These are phyloP conservation scores for Barnettozyma sucrosica DNA, from an alignment of 805 yeast species.

Conservation along the genomic window DNA sequence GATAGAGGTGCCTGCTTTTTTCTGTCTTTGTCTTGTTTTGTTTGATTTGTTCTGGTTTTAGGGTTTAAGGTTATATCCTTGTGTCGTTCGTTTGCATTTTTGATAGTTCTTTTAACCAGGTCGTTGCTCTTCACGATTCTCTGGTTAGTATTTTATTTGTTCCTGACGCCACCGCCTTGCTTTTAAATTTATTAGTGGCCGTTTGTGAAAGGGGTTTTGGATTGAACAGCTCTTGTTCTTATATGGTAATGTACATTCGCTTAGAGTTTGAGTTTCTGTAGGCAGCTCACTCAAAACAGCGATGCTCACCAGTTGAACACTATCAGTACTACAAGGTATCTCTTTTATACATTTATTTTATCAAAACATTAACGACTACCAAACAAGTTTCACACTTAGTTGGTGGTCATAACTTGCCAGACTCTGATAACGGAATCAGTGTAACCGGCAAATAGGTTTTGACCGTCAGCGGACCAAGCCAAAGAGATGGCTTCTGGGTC, in stretches of 20 bases:
- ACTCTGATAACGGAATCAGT: conserved; percentile 99
- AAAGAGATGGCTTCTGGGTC: conserved; percentile 97
- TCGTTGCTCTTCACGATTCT: too few relatives aligned
- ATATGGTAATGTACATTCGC: neutral
- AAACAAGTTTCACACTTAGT: conserved; percentile 15
- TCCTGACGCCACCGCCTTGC: neutral
- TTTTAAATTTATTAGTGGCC: neutral
- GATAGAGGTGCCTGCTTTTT: neutral
- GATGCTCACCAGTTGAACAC: too few relatives aligned
- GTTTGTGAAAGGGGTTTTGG: neutral
- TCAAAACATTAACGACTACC: conserved; percentile 7
- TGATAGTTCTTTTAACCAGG: neutral
- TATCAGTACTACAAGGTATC: too few relatives aligned
- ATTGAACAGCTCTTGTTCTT: neutral
- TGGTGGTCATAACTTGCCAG: conserved; percentile 97
- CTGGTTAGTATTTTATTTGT: neutral
- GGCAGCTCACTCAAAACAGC: too few relatives aligned
- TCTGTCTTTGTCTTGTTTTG: neutral
- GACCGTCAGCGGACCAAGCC: conserved; percentile 99
- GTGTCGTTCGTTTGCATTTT: neutral
- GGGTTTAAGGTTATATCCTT: neutral
- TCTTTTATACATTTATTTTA: conserved; percentile 4
- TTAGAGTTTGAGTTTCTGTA: neutral
- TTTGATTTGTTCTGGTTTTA: neutral
- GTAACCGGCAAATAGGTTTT: conserved; percentile 99